Base-by-base conservation (phyloP, 306 rosid species). In the Albizia julibrissin region DNA sequence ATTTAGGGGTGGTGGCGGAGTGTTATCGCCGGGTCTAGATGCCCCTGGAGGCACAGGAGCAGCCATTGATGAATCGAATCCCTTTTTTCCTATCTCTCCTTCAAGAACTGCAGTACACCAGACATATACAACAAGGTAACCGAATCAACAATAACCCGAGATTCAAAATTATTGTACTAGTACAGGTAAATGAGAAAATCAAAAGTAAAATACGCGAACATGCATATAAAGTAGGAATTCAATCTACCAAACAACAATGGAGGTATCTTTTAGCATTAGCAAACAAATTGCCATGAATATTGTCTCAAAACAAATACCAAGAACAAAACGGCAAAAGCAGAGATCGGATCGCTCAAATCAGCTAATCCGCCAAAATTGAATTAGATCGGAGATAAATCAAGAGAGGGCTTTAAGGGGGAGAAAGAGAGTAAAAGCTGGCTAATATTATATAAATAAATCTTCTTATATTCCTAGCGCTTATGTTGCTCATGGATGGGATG, bases 1-100 rank as follows among this genome's bases (percentile, higher is more conserved):
- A 86, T 89, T 91, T 40, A 90, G 91, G 21, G 94, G 93, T 6
- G 90, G 83, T 33, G 87, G 85, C 8, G 75, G 80, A 33, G 85
- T 78, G 77, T 87, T 85, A 74, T 78, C 81, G 59, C 83, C 87
- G 89, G 98, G 94, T 87, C 98, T 89, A 79, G 95, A 92, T 90
- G 97, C 97, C 95, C 98, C 98, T 74, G 94, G 91, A 90, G 97
- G 97, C 97, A 91, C 94, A 87, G 87, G 82, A 85, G 95, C 94
- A 74, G 95, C 94, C 98, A 94, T 94, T 76, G 76, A 81, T 82
- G 34, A 87, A 82, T 77, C 80, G 75, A 78, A 83, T 75, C 69
- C 65, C 66, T 71, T 39, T n/a, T 52, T 29, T 22, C 80, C 62
- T 47, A 43, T 66, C 61, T 62, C 33, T 10, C 42, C 69, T 78